Evolutionary conservation across 257 asterid genomes (phyloP).

Genomic region (Knoxia roxburghii): DNA sequence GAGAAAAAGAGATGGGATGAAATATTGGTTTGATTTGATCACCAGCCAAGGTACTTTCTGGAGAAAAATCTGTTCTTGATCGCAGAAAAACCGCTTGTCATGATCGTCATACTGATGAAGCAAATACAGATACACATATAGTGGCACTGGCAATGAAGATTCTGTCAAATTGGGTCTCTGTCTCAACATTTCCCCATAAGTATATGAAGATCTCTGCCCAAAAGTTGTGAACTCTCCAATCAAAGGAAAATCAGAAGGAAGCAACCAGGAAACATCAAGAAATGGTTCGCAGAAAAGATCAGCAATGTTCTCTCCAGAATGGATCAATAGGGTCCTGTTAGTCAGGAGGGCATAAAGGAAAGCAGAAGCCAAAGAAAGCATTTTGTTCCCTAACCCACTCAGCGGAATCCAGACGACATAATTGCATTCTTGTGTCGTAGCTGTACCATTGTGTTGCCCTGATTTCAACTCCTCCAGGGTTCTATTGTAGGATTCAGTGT

Average conservation of each 20-base stretch:
- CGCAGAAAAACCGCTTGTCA: conserved; percentile 68
- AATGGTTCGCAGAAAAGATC: conserved; percentile 86
- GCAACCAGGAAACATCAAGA: conserved; percentile 69
- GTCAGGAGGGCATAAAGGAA: conserved; percentile 77
- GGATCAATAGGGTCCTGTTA: conserved; percentile 62
- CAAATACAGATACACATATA: conserved; percentile 53
- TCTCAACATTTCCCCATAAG: conserved; percentile 60
- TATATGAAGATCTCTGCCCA: conserved; percentile 38
- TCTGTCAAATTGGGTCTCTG: conserved; percentile 27
- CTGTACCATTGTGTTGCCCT: too few relatives aligned
- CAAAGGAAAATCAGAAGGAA: conserved; percentile 63
- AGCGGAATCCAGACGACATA: conserved; percentile 63
- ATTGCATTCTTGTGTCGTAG: conserved; percentile 39
- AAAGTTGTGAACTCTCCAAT: conserved; percentile 30
- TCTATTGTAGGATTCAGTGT: conserved; percentile 47
- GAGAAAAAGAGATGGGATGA: conserved; percentile 65
- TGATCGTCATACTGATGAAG: conserved; percentile 53
- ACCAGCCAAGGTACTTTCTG: conserved; percentile 54
- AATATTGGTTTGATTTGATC: conserved; percentile 55
- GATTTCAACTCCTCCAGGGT: too few relatives aligned
- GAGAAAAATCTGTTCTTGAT: conserved; percentile 45
- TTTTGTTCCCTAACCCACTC: conserved; percentile 72
- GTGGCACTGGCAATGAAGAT: conserved; percentile 22
- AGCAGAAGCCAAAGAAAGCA: conserved; percentile 63
- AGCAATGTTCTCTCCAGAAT: conserved; percentile 43